A percentile compares a stretch with the other conserved stretches of the same genome.
Evolutionary conservation across 2,329 filamentous ascomycete genomes (phyloP).

Genomic region (Colletotrichum theobromicola): DNA sequence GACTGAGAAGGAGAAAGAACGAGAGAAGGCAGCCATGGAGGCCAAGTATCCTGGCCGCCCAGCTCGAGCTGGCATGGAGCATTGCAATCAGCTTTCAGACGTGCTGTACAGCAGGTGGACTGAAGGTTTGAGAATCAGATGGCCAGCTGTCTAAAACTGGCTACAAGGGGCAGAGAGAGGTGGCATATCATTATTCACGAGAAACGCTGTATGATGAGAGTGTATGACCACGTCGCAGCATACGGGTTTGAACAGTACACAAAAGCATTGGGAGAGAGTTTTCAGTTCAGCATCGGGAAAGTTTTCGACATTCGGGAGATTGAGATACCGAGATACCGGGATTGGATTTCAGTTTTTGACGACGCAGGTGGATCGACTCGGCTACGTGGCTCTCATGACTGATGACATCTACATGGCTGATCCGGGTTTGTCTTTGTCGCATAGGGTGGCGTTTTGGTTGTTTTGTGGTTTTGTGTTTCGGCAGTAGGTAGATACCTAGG

Average conservation of each 20-base stretch:
- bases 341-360: constrained; percentile 3
- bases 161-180: background rate
- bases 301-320: constrained; percentile 1
- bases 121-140: constrained; percentile 77
- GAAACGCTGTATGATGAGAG: constrained; percentile 22
- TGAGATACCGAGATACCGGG: background rate
- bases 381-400: constrained; percentile 16
- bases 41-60: constrained; percentile 61
- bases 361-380: background rate
- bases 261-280: constrained; percentile 17
- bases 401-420: constrained; percentile 17
- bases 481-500: constrained; percentile 19
- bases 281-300: background rate
- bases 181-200: constrained; percentile 12
- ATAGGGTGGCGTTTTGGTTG: constrained; percentile 9
- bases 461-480: background rate
- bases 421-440: constrained; percentile 6
- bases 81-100: constrained; percentile 86
- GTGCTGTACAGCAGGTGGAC: constrained; percentile 92
- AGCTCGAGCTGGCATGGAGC: constrained; percentile 80
- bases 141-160: constrained; percentile 53
- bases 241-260: constrained; percentile 21
- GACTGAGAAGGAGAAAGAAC: constrained; percentile 51
- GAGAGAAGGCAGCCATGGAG: constrained; percentile 53
- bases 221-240: constrained; percentile 21